These are phyloP conservation scores for Fragaria nilgerrensis DNA, from an alignment of 306 rosid genomes.

Conservation along the genomic window DNA sequence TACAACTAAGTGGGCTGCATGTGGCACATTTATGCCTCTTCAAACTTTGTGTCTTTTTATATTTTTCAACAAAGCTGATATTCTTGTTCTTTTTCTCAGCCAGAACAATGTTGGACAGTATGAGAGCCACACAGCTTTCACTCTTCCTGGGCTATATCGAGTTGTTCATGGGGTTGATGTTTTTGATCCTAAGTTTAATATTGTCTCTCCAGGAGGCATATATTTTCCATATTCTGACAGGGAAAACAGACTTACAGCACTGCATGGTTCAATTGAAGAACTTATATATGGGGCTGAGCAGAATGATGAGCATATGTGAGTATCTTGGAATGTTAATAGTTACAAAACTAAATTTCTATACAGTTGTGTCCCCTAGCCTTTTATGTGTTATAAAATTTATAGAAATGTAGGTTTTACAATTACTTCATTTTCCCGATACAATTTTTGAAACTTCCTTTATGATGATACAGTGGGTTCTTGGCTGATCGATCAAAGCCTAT, in stretches of 20 bases:
- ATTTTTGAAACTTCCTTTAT: not conserved
- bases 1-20: not conserved
- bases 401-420: not conserved
- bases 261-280: slow-evolving; percentile 74
- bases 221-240: slow-evolving; percentile 81
- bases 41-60: not conserved
- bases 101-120: slow-evolving; percentile 90
- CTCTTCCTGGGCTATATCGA: slow-evolving; percentile 92
- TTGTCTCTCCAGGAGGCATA: slow-evolving; percentile 93
- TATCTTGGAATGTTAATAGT: slow-evolving; percentile 6
- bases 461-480: slow-evolving; percentile 15
- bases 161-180: slow-evolving; percentile 98
- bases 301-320: slow-evolving; percentile 75
- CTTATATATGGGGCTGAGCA: slow-evolving; percentile 62
- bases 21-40: not conserved
- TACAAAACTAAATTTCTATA: not conserved
- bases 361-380: not conserved
- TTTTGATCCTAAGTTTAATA: slow-evolving; percentile 96
- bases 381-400: not conserved
- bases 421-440: not conserved
- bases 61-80: not conserved
- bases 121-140: slow-evolving; percentile 90
- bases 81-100: slow-evolving; percentile 46
- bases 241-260: slow-evolving; percentile 72
- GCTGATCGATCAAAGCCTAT: slow-evolving; percentile 18